Percentiles rank a stretch among this genome's conserved stretches.
phyloP scores from a whole-genome alignment of 345 rosid genomes.

The Eucalyptus pauciflora region DNA sequence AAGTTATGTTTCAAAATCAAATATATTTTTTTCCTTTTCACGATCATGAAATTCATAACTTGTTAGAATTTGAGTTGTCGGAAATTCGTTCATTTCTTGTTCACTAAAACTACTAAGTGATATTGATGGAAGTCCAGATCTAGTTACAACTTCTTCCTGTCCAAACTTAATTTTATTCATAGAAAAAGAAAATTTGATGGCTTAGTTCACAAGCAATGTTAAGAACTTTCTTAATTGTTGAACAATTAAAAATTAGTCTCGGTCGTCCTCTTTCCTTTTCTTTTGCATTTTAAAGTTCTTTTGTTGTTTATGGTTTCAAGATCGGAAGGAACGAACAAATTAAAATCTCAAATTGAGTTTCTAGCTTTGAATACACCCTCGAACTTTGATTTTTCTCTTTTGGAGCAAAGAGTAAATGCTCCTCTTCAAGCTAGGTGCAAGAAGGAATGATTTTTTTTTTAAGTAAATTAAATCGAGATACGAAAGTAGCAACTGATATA shows the following conservation, averaged over 20 bases:
- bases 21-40: neutral
- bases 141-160: neutral
- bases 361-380: neutral
- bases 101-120: neutral
- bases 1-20: neutral
- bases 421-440: neutral
- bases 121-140: neutral
- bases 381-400: neutral
- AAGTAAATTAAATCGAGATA: neutral
- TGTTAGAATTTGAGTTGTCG: neutral
- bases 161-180: neutral
- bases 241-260: neutral
- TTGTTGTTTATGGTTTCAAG: neutral
- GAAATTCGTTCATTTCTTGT: neutral
- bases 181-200: neutral
- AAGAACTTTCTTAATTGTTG: neutral
- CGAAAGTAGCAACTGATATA: neutral
- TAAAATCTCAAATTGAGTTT: neutral
- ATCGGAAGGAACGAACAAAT: neutral
- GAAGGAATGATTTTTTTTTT: neutral
- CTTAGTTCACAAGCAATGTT: neutral
- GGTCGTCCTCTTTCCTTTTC: neutral
- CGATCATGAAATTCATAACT: neutral
- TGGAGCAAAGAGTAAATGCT: neutral
- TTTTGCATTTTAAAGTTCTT: neutral